These are phyloP conservation scores for Ceratocystis huliohia DNA, from an alignment of 2,329 filamentous ascomycete species.

Conservation along the genomic window DNA sequence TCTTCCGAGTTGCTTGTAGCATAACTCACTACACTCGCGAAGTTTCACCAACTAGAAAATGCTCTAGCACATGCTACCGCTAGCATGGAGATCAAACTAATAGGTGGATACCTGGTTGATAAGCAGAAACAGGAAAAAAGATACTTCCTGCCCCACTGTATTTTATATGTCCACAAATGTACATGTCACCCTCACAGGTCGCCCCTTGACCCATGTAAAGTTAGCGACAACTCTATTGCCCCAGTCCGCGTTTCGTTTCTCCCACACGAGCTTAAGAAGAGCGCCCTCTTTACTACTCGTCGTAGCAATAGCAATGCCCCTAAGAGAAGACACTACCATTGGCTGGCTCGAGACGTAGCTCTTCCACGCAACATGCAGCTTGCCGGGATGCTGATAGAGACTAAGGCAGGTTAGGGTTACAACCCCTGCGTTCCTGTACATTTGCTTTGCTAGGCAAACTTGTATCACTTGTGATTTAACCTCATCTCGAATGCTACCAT, in stretches of 20 bases:
- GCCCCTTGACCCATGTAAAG: background rate
- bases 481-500: background rate
- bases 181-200: background rate
- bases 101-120: slow-evolving; percentile 15
- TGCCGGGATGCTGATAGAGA: too few relatives aligned
- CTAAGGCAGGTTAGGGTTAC: background rate
- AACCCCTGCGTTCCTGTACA: background rate
- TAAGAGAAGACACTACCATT: background rate
- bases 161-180: background rate
- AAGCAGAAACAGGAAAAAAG: slow-evolving; percentile 6
- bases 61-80: background rate
- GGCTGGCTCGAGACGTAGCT: background rate
- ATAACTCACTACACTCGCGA: background rate
- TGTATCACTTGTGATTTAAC: background rate
- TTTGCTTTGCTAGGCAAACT: background rate
- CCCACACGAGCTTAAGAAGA: background rate
- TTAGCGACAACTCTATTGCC: background rate
- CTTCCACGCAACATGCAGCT: background rate
- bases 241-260: slow-evolving; percentile 1
- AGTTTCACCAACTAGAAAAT: slow-evolving; percentile 2
- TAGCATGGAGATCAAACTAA: background rate
- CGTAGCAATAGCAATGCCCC: background rate
- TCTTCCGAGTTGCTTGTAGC: background rate
- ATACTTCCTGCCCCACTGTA: background rate
- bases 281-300: background rate